Base-by-base conservation (phyloP, 2,329 filamentous ascomycete species). In the Bimuria novae-zelandiae region DNA sequence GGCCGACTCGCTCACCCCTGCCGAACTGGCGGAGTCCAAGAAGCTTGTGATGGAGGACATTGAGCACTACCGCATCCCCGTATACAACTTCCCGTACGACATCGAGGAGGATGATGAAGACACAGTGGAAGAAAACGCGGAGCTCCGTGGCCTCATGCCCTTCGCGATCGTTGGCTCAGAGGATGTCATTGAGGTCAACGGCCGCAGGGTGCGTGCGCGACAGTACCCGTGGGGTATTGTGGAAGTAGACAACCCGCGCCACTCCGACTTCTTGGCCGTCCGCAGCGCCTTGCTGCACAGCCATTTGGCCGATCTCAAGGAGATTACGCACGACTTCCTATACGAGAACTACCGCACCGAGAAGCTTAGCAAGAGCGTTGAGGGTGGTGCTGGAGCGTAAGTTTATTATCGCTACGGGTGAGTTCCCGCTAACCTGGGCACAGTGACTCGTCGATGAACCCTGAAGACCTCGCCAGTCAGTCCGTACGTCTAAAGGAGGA, bases 341-440 rank as follows among this genome's bases (percentile, higher is more conserved):
- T 99, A 99, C 80, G 94, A 99, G 77, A 99, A 99, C 81, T 99
- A 99, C 85, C 92, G 94, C 91, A 99, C 94, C 72, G 94, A 99
- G 89, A 97, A 97, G 83, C 89, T 99, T 69, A 96, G 90, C 82
- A 99, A 97, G 90, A 97, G 92, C 75, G 94, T 99, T 67, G 92
- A 97, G 74, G 90, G 90, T 76, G 89, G 90, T 79, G 84, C 86
- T 78, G 85, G 86, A 84, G 86, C 86, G 92, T 96, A 89, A 67
- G 92, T 91, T 55, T 17, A 16, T 16, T 40, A 14, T 16, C 30
- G 11, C 7, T 3, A n/a, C n/a, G n/a, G n/a, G n/a, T n/a, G n/a
- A n/a, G n/a, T n/a, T n/a, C n/a, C n/a, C 55, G 49, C 68, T 71
- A 65, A 72, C 54, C 39, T 55, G 32, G 36, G 58, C 64, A 32